A percentile compares a stretch with the other conserved stretches of the same genome.
Conservation (phyloP, 2,329 filamentous ascomycete genomes). For the Calonectria crousiana region DNA sequence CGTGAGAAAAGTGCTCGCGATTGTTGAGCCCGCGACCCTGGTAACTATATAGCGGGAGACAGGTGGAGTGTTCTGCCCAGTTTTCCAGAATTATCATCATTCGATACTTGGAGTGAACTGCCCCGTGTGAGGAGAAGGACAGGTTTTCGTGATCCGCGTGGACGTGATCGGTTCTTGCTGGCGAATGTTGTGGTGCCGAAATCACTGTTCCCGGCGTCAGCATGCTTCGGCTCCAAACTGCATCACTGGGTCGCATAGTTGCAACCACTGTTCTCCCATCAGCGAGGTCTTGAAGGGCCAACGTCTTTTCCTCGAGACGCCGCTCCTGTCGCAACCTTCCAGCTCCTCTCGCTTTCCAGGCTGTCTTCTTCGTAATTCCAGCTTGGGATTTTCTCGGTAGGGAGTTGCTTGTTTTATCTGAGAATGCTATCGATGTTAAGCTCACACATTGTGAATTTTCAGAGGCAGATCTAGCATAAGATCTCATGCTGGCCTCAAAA, state of each 20-base stretch:
- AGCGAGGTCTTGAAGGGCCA: background rate
- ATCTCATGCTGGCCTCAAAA: background rate
- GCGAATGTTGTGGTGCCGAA: constrained; percentile 33
- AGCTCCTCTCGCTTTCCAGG: background rate
- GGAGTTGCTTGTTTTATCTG: background rate
- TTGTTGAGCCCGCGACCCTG: constrained; percentile 30
- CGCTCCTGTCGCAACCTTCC: background rate
- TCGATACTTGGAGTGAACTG: constrained; percentile 41
- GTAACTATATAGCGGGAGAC: constrained; percentile 38
- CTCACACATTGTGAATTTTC: background rate
- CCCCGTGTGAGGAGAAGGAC: constrained; percentile 26
- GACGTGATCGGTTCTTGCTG: constrained; percentile 19
- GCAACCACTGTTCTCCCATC: constrained; percentile 19
- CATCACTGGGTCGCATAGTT: constrained; percentile 26
- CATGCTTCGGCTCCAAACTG: background rate
- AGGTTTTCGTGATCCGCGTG: constrained; percentile 13
- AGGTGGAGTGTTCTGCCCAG: constrained; percentile 34
- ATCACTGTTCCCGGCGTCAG: constrained; percentile 34
- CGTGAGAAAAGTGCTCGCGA: constrained; percentile 16
- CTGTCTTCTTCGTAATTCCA: background rate
- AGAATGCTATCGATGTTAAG: background rate
- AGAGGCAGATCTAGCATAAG: background rate
- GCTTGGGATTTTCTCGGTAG: background rate
- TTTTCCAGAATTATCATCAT: constrained; percentile 37
- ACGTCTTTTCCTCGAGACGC: background rate